A percentile compares a stretch with the other conserved stretches of the same genome.
These are phyloP conservation scores for Boletus smithii DNA, from an alignment of 1,284 basidiomycete genomes.

Conservation along the genomic window DNA sequence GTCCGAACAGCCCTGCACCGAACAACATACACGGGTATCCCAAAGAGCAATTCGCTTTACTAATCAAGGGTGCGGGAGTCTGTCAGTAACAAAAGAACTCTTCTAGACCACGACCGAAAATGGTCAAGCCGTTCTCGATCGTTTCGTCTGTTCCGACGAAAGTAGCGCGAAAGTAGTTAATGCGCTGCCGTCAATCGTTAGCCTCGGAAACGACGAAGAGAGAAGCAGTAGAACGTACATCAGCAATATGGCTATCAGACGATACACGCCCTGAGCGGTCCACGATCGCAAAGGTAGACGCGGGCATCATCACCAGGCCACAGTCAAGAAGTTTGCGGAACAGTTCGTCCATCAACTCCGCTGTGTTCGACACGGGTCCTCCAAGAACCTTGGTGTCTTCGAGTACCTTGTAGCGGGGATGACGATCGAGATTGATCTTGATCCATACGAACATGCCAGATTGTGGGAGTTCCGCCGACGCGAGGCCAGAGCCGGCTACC, in stretches of 20 bases:
- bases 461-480: conserved; percentile 28
- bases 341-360: conserved; percentile 35
- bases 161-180: conserved; percentile 33
- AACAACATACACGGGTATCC: neutral
- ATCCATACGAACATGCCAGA: conserved; percentile 40
- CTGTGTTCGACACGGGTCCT: conserved; percentile 29
- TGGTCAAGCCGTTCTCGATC: conserved; percentile 28
- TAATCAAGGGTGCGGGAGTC: neutral
- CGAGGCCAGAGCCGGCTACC: conserved; percentile 20
- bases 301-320: conserved; percentile 35
- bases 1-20: neutral
- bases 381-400: conserved; percentile 17
- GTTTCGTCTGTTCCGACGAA: conserved; percentile 35
- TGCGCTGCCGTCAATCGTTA: conserved; percentile 19
- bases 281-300: conserved; percentile 35
- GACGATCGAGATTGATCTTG: conserved; percentile 32
- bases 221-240: conserved; percentile 18
- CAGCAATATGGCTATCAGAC: conserved; percentile 23
- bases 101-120: conserved; percentile 26
- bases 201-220: neutral
- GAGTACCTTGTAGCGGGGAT: conserved; percentile 25
- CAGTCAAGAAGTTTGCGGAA: conserved; percentile 31
- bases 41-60: neutral
- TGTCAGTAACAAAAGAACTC: conserved; percentile 28
- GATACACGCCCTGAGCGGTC: conserved; percentile 22